Base-by-base conservation (phyloP, 768 basidiomycete genomes). In the Mycena vulgaris region DNA sequence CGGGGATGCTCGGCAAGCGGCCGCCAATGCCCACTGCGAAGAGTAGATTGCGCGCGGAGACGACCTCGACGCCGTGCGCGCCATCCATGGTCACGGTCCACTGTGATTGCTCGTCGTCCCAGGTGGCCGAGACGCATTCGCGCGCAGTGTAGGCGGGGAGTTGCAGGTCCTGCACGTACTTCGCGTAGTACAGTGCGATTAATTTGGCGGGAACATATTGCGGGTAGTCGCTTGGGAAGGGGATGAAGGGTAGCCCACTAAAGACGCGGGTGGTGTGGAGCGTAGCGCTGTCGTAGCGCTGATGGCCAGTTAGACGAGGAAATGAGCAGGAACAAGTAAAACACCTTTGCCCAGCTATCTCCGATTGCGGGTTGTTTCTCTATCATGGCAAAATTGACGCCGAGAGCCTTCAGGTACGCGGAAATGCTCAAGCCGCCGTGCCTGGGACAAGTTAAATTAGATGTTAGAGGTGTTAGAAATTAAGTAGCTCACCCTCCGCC, bases 291-390 rank as follows among this genome's bases (percentile, higher is more conserved):
- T 66, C 68, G 45, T 73, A 73, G 28, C 72, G 72, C 72, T 72
- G 27, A 27, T n/a, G n/a, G 27, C 27, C 23, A 9, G 25, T 63
- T 53, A 30, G 25, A 17, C 21, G 19, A 37, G 14, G 45, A 10
- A 28, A 10, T 30, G 6, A 8, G 30, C 17, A 23, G 14, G 25
- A 45, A 63, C 5, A 39, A 45, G 37, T 3, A 28, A 10, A 42
- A 25, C 87, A 86, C 80, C 48, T 81, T 76, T 49, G 84, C 72
- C 86, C 86, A 87, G 62, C 80, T 80, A 55, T 87, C 78, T 0
- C 87, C 86, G 27, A 86, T 79, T 17, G 81, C 75, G 14, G 75
- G 53, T 47, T 85, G 77, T 73, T 80, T 84, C 76, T 90, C 89
- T 62, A 89, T 78, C 48, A 89, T 76, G 11, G 89, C 80, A 30